A percentile compares a stretch with the other conserved stretches of the same genome.
phyloP scores from a whole-genome alignment of 805 yeast genomes.

The Jamesozyma gamospora region DNA sequence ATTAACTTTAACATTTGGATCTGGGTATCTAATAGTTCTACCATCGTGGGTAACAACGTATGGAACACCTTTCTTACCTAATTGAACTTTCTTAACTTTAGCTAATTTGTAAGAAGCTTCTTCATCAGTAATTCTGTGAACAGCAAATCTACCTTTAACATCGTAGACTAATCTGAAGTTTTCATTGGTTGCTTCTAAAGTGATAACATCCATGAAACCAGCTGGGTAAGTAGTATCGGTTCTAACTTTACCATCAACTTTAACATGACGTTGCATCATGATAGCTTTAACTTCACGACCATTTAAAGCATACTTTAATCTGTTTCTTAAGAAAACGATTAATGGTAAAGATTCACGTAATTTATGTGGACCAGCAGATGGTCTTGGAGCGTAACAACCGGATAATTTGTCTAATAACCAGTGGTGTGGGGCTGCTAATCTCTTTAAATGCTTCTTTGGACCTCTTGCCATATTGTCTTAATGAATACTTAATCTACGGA shows the following conservation, averaged over 20 bases:
- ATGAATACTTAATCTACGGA: too few relatives aligned
- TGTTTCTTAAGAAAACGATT: constrained; percentile 94
- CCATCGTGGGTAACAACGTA: constrained; percentile 99
- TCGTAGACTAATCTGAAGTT: constrained; percentile 98
- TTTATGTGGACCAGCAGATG: constrained; percentile 99
- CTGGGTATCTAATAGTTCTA: constrained; percentile 99
- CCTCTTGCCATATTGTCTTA: constrained; percentile 59
- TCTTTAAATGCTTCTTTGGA: constrained; percentile 97
- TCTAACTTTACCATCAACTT: constrained; percentile 99
- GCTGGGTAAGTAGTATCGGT: constrained; percentile 98
- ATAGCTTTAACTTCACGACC: constrained; percentile 98
- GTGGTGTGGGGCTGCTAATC: constrained; percentile 99
- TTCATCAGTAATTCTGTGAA: constrained; percentile 98
- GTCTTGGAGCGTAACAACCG: constrained; percentile 99
- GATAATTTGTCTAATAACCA: constrained; percentile 99
- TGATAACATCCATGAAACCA: constrained; percentile 98
- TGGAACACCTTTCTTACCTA: constrained; percentile 98
- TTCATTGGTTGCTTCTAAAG: constrained; percentile 97
- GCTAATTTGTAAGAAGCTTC: constrained; percentile 98
- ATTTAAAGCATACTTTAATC: constrained; percentile 96
- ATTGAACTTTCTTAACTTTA: constrained; percentile 95
- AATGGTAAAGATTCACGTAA: constrained; percentile 96
- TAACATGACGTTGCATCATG: constrained; percentile 95
- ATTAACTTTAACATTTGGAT: constrained; percentile 91
- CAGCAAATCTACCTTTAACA: constrained; percentile 97